These are phyloP conservation scores for Beauveria asiatica DNA, from an alignment of 2,329 filamentous ascomycete genomes.

Conservation along the genomic window DNA sequence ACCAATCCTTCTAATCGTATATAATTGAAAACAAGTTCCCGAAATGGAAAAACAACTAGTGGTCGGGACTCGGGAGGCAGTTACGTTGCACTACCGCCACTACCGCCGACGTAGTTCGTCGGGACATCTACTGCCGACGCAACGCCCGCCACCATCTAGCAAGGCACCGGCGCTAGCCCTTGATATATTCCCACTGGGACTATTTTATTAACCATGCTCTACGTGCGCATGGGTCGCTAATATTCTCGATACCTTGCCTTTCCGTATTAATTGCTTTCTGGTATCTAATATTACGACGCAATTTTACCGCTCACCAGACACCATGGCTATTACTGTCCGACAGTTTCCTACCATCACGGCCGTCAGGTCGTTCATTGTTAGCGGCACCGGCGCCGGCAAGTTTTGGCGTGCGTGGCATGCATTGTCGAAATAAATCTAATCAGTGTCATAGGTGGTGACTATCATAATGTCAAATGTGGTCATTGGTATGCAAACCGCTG, in stretches of 20 bases:
- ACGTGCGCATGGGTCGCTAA: background rate
- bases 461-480: slow-evolving; percentile 79
- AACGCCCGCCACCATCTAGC: background rate
- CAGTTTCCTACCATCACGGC: slow-evolving; percentile 69
- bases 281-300: too few relatives aligned
- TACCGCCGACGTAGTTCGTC: background rate
- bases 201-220: background rate
- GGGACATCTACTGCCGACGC: background rate
- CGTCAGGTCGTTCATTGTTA: slow-evolving; percentile 63
- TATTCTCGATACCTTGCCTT: background rate
- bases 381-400: slow-evolving; percentile 24
- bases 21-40: background rate
- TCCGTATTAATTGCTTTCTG: background rate
- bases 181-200: background rate
- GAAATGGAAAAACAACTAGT: background rate
- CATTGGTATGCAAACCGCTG: slow-evolving; percentile 46
- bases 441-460: slow-evolving; percentile 58
- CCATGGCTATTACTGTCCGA: slow-evolving; percentile 39
- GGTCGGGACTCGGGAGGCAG: background rate
- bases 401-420: background rate
- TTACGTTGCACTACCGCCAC: background rate
- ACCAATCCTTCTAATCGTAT: too few relatives aligned
- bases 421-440: background rate
- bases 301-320: background rate
- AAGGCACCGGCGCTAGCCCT: background rate